These are phyloP conservation scores for Phytophthora fragariaefolia DNA, from an alignment of 352 stramenopile species.

Conservation along the genomic window DNA sequence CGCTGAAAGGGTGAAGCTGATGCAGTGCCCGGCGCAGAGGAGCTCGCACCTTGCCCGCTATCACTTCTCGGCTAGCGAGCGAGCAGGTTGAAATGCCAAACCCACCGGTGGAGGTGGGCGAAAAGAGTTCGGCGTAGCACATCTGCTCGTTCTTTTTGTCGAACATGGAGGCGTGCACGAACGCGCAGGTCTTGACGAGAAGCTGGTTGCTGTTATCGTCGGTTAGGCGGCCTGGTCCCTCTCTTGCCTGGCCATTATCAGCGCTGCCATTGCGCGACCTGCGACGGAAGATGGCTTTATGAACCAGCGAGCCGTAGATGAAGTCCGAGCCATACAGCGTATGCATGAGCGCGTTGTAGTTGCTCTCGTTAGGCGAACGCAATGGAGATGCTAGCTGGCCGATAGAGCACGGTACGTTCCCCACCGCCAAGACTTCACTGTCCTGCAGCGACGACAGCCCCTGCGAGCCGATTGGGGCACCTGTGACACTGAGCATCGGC, in stretches of 20 bases:
- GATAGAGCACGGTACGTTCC: constrained; percentile 31
- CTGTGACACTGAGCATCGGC: constrained; percentile 14
- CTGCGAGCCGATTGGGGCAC: neutral
- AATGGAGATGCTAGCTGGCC: constrained; percentile 26
- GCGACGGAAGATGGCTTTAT: constrained; percentile 27
- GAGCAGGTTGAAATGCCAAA: constrained; percentile 41
- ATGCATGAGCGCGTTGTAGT: constrained; percentile 51
- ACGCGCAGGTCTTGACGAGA: constrained; percentile 42
- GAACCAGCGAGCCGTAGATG: constrained; percentile 53
- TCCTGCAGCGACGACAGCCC: constrained; percentile 11
- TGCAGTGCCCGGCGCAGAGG: constrained; percentile 22
- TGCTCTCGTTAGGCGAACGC: constrained; percentile 33
- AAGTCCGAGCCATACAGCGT: constrained; percentile 49
- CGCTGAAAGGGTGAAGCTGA: constrained; percentile 34
- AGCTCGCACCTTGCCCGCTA: constrained; percentile 27
- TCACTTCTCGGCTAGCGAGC: constrained; percentile 28
- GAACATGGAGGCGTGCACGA: constrained; percentile 35
- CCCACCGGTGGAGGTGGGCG: constrained; percentile 29
- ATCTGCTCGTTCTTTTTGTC: constrained; percentile 48
- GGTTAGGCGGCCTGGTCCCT: neutral
- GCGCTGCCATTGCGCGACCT: constrained; percentile 1
- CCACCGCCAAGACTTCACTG: constrained; percentile 37
- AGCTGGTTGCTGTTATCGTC: constrained; percentile 25
- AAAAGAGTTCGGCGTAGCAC: constrained; percentile 43
- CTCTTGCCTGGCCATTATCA: neutral